Evolutionary conservation across 78 protist genomes (phyloP), one percentile per base, ranked within the genome.

Genomic region (Dictyostelium firmibasis): DNA sequence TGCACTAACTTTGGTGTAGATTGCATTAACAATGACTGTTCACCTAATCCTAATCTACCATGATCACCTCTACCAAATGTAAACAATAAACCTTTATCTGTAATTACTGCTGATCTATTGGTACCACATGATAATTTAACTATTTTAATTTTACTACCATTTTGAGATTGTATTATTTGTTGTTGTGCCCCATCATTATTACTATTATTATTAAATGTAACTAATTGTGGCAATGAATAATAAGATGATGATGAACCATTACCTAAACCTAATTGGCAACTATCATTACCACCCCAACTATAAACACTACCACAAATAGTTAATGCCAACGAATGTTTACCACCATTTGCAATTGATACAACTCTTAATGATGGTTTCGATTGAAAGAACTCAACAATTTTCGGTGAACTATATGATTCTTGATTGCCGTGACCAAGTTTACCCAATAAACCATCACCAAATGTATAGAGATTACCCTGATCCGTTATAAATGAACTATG

Each of bases 41-140:
- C 85, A 14, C 95, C 95, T 29, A 81, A 86, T 9, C 95, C 95
- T 2, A 81, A 33, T 23, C 95, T 27, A 25, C 95, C 95, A 47
- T 83, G 81, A 29, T 91, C 95, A 36, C 88, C 88, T 60, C 91
- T 31, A 29, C 95, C 95, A 83, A 83, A 91, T 25, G 95, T 91
- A 44, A 38, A 91, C 5, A 91, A 60, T 20, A 20, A 33, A 5
- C 95, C 95, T 9, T 11, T 25, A 5, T n/a, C 64, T 0, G 75
- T 69, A 8, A 91, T 35, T 2, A 33, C 85, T 13, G 91, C 95
- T 1, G 95, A 60, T 44, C 91, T 23, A 33, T 27, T 76, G 0
- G 84, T 82, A 27, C 89, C 35, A 23, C 86, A 82, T 35, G 86
- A 82, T 23, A 82, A 23, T 35, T 57, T 82, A 9, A 81, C 43